Evolutionary conservation across 202 grass and related monocot genomes (phyloP).

Genomic region (Zizania palustris): DNA sequence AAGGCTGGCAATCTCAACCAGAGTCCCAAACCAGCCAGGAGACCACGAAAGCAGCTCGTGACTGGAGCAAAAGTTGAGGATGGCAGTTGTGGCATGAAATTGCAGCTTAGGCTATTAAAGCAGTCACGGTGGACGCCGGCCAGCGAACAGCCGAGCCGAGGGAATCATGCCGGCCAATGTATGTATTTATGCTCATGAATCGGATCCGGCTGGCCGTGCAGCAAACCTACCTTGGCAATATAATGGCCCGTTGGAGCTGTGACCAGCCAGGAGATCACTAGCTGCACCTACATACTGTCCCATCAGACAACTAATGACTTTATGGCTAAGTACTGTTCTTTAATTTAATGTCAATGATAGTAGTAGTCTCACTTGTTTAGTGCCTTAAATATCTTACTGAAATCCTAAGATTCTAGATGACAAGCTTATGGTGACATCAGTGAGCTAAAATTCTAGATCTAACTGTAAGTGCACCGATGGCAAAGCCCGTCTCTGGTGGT

Average conservation of each 20-base stretch:
- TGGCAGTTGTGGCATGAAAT: not conserved
- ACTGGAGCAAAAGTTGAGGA: not conserved
- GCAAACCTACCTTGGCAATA: not conserved
- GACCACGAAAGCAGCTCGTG: not conserved
- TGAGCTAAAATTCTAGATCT: too few relatives aligned
- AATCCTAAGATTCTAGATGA: too few relatives aligned
- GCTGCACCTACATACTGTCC: not conserved
- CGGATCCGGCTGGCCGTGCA: not conserved
- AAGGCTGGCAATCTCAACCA: not conserved
- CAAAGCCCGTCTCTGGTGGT: slow-evolving; percentile 4
- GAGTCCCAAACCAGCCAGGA: not conserved
- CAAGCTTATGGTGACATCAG: too few relatives aligned
- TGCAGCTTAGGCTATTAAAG: slow-evolving; percentile 20
- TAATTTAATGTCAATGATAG: too few relatives aligned
- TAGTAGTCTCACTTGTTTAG: too few relatives aligned
- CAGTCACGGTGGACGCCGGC: not conserved
- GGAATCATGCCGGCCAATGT: not conserved
- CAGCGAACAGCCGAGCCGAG: not conserved
- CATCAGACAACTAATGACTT: too few relatives aligned
- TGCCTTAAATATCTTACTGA: too few relatives aligned
- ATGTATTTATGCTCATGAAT: not conserved
- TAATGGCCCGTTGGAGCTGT: not conserved
- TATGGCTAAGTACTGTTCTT: too few relatives aligned
- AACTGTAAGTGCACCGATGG: not conserved
- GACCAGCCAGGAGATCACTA: not conserved